phyloP scores from a whole-genome alignment of 805 yeast genomes.

The Candida ponderosae region DNA sequence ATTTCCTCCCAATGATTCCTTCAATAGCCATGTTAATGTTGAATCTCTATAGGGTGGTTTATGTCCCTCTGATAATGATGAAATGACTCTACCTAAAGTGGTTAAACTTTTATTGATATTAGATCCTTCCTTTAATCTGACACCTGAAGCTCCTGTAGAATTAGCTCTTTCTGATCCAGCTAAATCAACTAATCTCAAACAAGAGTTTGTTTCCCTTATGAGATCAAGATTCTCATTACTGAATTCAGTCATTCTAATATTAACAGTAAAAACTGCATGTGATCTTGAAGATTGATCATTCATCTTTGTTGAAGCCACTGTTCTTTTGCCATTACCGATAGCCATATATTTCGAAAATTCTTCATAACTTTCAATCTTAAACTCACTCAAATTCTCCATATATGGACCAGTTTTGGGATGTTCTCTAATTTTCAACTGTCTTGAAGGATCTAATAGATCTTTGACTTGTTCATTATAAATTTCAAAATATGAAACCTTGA shows the following conservation, averaged over 20 bases:
- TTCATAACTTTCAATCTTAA: conserved; percentile 34
- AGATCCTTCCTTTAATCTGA: conserved; percentile 64
- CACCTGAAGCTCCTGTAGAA: conserved; percentile 53
- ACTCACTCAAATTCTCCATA: conserved; percentile 59
- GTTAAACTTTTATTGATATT: conserved; percentile 74
- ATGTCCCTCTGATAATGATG: conserved; percentile 34
- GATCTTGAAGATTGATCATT: conserved; percentile 71
- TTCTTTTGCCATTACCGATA: conserved; percentile 47
- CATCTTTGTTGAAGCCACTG: conserved; percentile 68
- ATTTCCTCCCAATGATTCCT: conserved; percentile 75
- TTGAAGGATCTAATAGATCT: conserved; percentile 40
- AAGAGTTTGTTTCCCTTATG: conserved; percentile 44
- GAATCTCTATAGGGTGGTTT: conserved; percentile 50
- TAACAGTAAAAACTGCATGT: conserved; percentile 68
- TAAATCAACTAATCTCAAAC: conserved; percentile 63
- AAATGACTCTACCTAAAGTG: conserved; percentile 66
- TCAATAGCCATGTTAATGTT: conserved; percentile 62
- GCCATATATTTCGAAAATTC: conserved; percentile 41
- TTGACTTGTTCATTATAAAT: conserved; percentile 72
- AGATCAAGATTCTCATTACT: conserved; percentile 27
- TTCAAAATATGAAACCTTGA: conserved; percentile 59
- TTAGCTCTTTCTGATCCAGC: conserved; percentile 77
- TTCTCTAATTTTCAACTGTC: conserved; percentile 45
- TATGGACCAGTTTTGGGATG: conserved; percentile 60
- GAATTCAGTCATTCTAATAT: conserved; percentile 49